These are phyloP conservation scores for Ganoderma lucidum DNA, from an alignment of 1,284 basidiomycete species.

Conservation along the genomic window DNA sequence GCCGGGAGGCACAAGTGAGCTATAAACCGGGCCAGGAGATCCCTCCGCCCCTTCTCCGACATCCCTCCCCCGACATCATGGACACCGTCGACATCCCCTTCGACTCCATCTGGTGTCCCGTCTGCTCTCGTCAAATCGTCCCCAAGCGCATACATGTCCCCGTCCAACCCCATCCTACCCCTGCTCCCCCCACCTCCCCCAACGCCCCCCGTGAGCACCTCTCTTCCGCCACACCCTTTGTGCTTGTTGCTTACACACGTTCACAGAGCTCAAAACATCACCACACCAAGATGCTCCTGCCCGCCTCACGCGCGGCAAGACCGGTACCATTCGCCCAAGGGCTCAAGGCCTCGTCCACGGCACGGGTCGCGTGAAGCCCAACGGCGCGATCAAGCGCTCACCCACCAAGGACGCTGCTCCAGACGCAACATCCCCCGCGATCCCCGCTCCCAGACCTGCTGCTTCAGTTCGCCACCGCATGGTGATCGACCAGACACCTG, in stretches of 20 bases:
- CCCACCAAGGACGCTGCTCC: conserved; percentile 40
- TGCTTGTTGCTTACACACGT: conserved; percentile 24
- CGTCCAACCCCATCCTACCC: conserved; percentile 42
- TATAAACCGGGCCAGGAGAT: conserved; percentile 32
- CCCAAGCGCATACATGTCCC: conserved; percentile 70
- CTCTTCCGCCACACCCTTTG: conserved; percentile 2
- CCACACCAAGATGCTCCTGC: conserved; percentile 32
- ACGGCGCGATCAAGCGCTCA: conserved; percentile 57
- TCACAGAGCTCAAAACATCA: conserved; percentile 41
- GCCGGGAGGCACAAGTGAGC: conserved; percentile 22
- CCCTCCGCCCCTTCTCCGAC: conserved; percentile 33
- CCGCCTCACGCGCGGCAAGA: conserved; percentile 49
- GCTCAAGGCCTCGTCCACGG: conserved; percentile 65
- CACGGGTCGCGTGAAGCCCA: conserved; percentile 64
- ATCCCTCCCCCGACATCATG: conserved; percentile 37
- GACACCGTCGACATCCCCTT: conserved; percentile 55
- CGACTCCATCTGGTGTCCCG: conserved; percentile 76
- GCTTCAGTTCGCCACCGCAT: conserved; percentile 56
- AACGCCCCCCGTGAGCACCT: conserved; percentile 43
- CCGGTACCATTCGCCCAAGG: conserved; percentile 49
- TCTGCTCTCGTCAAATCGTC: conserved; percentile 73
- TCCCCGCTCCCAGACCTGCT: conserved; percentile 21
- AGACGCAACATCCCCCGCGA: conserved; percentile 39
- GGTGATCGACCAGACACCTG: conserved; percentile 77
- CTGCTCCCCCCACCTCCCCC: conserved; percentile 47